Evolutionary conservation across 1,284 basidiomycete genomes (phyloP), one percentile per base, ranked within the genome.

Genomic region (Malassezia yamatoensis): DNA sequence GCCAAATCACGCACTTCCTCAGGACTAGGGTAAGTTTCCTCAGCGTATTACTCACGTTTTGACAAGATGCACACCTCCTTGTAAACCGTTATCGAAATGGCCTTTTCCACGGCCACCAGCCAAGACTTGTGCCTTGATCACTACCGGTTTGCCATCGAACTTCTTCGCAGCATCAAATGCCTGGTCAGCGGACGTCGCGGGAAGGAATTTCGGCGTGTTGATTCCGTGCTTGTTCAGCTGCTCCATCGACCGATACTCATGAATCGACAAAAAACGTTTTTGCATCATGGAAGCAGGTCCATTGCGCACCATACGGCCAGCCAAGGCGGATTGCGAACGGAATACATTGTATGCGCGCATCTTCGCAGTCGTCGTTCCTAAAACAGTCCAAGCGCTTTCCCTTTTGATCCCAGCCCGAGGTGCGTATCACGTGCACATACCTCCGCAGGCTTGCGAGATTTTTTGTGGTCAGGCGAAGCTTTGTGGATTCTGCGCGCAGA

Each of bases 51-150:
- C 83, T 67, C 77, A 91, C 88, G 83, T 87, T 74, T 88, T 82
- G 62, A 96, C 83, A 80, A 89, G 83, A 77, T 98, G 94, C 20
- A 99, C 94, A 79, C 94, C 94, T 55, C 94, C 93, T 77, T 96
- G 85, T 75, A 96, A 84, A 33, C 94, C 94, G 74, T 84, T 89
- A 79, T 93, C 85, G 73, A 99, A 99, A 74, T 88, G 86, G 54
- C 94, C 94, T 81, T 98, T 98, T 67, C 94, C 94, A 75, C 94
- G 85, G 68, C 94, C 94, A 74, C 94, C 94, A 63, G 94, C 94
- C 58, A 99, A 85, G 9, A 99, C 94, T 78, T 99, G 94, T 24
- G 91, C 94, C 80, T 98, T 98, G 79, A 98, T 90, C 46, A 74
- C 72, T 35, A 71, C 62, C 40, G 63, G 63, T 50, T 74, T 69